Conservation (phyloP, 805 yeast species). For the Hermanozyma aechmeae region DNA sequence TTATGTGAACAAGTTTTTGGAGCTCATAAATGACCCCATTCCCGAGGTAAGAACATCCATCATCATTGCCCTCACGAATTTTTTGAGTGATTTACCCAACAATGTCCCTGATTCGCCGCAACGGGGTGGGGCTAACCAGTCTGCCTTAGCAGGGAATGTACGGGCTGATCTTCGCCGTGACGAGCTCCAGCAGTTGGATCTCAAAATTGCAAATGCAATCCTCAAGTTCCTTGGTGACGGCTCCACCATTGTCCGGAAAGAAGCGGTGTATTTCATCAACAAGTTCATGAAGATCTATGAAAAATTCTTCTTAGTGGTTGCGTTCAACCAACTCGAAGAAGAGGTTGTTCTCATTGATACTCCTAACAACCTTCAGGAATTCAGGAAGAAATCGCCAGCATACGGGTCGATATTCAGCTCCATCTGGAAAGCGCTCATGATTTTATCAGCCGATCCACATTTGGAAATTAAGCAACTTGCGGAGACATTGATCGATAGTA, state of each 20-base stretch:
- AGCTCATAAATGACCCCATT: slow-evolving; percentile 72
- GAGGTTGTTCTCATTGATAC: slow-evolving; percentile 62
- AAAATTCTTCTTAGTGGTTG: slow-evolving; percentile 75
- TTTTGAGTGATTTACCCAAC: slow-evolving; percentile 34
- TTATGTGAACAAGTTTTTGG: slow-evolving; percentile 44
- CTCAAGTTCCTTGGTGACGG: slow-evolving; percentile 74
- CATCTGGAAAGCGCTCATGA: slow-evolving; percentile 77
- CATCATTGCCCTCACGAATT: slow-evolving; percentile 62
- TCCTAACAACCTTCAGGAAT: slow-evolving; percentile 52
- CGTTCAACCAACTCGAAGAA: slow-evolving; percentile 75
- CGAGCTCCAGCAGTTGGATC: slow-evolving; percentile 58
- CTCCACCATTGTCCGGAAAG: slow-evolving; percentile 80
- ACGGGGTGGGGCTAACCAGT: slow-evolving; percentile 2
- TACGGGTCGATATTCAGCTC: slow-evolving; percentile 82
- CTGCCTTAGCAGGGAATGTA: slow-evolving; percentile 6
- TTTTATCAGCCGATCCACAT: slow-evolving; percentile 82
- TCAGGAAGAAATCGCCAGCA: slow-evolving; percentile 63
- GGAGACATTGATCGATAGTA: slow-evolving; percentile 63
- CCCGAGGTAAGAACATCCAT: slow-evolving; percentile 92
- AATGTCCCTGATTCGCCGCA: slow-evolving; percentile 4
- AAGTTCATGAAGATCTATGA: slow-evolving; percentile 61
- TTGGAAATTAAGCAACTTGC: slow-evolving; percentile 68
- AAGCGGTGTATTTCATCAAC: slow-evolving; percentile 69
- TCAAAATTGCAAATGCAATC: slow-evolving; percentile 59
- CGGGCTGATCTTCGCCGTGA: slow-evolving; percentile 25